Base-by-base conservation (phyloP, 2,329 filamentous ascomycete species). In the Neonectria hederae region DNA sequence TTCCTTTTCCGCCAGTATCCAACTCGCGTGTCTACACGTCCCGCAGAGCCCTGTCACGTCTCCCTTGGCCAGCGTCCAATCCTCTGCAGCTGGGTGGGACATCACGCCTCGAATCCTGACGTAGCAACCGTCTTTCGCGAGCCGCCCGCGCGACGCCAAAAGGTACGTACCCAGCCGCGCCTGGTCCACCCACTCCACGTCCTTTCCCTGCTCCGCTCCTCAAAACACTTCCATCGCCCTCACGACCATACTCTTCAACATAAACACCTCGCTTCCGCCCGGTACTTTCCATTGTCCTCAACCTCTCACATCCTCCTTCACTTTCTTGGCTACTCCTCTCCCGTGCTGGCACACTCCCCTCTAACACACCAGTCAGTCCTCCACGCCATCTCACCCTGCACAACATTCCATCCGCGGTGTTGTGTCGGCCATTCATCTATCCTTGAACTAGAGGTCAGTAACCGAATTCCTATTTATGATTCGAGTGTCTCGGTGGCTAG, bases 221-320 rank as follows among this genome's bases (percentile, higher is more conserved):
- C 75, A 78, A 79, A 78, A 79, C 76, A 79, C 74, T 72, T 74
- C 75, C 74, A 74, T 73, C 72, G 69, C 72, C 76, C 74, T 78
- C 75, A 77, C 74, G 49, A 72, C 66, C 68, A 64, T 66, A 53
- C 59, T 68, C 70, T 74, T 72, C 59, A 72, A 75, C 75, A 78
- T 76, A 76, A 77, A 76, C 76, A 78, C 63, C 74, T 74, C 75
- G 67, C 66, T 69, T 72, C 73, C 72, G 65, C 69, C 66, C 67
- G 65, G 67, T 68, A 63, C 57, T 67, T 63, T 60, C 62, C 66
- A 73, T 68, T 68, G 63, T 67, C 69, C 66, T 71, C 66, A 55
- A 71, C 67, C 59, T 67, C 69, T 68, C 54, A 54, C 67, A 68
- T 72, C 67, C 62, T 71, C 69, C 68, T 71, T 69, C 67, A 67